Base-by-base conservation (phyloP, 2,329 filamentous ascomycete species). In the Cladosporium cucumerinum region DNA sequence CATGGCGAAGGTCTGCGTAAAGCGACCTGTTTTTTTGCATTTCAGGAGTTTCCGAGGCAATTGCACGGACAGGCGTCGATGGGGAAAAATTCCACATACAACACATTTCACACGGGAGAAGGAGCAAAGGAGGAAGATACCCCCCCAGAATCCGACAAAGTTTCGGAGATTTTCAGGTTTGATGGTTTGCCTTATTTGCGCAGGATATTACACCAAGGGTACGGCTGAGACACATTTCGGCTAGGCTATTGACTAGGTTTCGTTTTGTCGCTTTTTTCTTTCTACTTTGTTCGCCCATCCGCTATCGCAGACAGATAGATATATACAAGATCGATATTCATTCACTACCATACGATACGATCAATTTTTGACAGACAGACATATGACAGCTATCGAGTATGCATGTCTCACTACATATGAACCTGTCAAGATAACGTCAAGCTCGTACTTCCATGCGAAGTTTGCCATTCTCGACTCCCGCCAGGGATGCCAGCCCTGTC, bases 81-180 rank as follows among this genome's bases (percentile, higher is more conserved):
- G 55, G 55, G 30, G 16, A 26, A 23, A 25, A 16, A 39, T 26
- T 57, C 32, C 54, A 57, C 54, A 57, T 25, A 21, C 32, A 34
- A 57, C 54, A 57, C 32, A 18, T 34, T 57, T 34, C 32, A 18
- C 51, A 57, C 32, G 32, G 54, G 14, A 57, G 28, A 57, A 39
- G 54, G 54, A 57, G 54, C 32, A 57, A 55, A 57, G 48, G 52
- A 57, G 32, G 32, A 57, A 57, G 54, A 57, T 57, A 57, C 54
- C 54, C 54, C 54, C 54, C 30, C 21, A 57, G 23, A 57, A 18
- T 32, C 54, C 30, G 54, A 57, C 26, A 21, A 23, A 54, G n/a
- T 4, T 21, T 57, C 54, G 30, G 54, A 36, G 54, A 36, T 26
- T 39, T 57, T 25, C 30, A 36, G 21, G 30, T 57, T 57, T 39